phyloP scores from a whole-genome alignment of 2,329 filamentous ascomycete species.

The Beauveria sp. region DNA sequence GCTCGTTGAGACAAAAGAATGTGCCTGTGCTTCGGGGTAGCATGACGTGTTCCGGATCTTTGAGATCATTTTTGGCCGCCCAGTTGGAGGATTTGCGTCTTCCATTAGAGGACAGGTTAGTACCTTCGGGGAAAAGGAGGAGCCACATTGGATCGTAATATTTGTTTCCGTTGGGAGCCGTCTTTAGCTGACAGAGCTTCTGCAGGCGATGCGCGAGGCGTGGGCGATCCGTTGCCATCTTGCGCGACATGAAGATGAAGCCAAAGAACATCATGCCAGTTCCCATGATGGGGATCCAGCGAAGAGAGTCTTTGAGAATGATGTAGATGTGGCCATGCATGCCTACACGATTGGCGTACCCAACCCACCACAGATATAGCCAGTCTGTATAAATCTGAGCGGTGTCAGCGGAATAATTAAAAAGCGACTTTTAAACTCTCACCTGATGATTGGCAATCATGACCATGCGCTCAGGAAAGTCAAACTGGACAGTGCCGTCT shows the following conservation, averaged over 20 bases:
- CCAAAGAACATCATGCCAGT: constrained; percentile 79
- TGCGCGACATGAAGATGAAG: constrained; percentile 87
- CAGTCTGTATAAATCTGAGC: constrained; percentile 75
- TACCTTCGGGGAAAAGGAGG: constrained; percentile 80
- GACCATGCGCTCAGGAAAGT: constrained; percentile 74
- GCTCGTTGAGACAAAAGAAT: constrained; percentile 69
- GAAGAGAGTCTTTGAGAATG: constrained; percentile 84
- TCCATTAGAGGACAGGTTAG: constrained; percentile 67
- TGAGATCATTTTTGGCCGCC: constrained; percentile 67
- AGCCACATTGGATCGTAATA: constrained; percentile 82
- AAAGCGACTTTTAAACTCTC: neutral
- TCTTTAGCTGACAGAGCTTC: constrained; percentile 55
- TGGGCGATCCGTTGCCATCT: constrained; percentile 73
- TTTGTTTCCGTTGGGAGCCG: constrained; percentile 43
- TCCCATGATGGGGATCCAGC: constrained; percentile 71
- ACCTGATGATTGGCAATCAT: constrained; percentile 84
- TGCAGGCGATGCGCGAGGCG: constrained; percentile 67
- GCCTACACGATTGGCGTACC: constrained; percentile 66
- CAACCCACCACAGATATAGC: constrained; percentile 90
- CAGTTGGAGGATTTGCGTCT: constrained; percentile 63
- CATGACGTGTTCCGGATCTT: constrained; percentile 66
- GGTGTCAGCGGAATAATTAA: constrained; percentile 17
- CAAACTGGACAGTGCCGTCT: constrained; percentile 68
- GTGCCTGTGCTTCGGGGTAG: constrained; percentile 75
- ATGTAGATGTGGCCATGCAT: constrained; percentile 87